Percentiles rank a stretch among this genome's conserved stretches.
Conservation (phyloP, 2,329 filamentous ascomycete species). For the Claviceps pazoutovae region DNA sequence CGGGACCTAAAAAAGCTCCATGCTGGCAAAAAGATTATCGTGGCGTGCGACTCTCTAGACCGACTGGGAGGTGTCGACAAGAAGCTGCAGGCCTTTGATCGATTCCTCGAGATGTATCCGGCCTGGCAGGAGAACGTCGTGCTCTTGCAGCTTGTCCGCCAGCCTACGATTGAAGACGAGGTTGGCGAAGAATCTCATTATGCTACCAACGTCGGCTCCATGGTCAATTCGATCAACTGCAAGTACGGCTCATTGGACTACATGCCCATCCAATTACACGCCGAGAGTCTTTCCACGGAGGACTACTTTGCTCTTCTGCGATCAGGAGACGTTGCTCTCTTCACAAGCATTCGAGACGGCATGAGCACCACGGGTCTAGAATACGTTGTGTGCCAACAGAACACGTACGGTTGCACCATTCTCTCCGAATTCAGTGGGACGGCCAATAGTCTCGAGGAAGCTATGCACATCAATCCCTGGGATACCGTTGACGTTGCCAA, state of each 20-base stretch:
- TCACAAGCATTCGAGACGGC: slow-evolving; percentile 86
- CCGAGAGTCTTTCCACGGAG: slow-evolving; percentile 74
- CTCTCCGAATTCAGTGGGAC: slow-evolving; percentile 96
- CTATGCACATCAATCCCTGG: slow-evolving; percentile 94
- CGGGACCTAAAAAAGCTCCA: slow-evolving; percentile 61
- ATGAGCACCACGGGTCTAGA: slow-evolving; percentile 98
- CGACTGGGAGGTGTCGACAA: slow-evolving; percentile 82
- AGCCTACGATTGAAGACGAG: slow-evolving; percentile 60
- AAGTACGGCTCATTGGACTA: slow-evolving; percentile 76
- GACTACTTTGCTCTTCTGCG: slow-evolving; percentile 89
- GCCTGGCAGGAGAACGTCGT: slow-evolving; percentile 86
- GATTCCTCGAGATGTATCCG: slow-evolving; percentile 76
- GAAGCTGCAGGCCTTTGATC: slow-evolving; percentile 84
- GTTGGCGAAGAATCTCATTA: slow-evolving; percentile 67
- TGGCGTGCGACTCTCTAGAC: slow-evolving; percentile 83
- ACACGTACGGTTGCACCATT: slow-evolving; percentile 74
- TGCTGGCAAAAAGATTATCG: slow-evolving; percentile 77
- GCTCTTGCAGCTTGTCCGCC: slow-evolving; percentile 83
- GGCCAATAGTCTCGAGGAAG: slow-evolving; percentile 66
- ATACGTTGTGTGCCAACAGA: slow-evolving; percentile 82
- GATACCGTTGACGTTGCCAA: slow-evolving; percentile 71
- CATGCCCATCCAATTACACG: slow-evolving; percentile 85
- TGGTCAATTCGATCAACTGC: slow-evolving; percentile 83
- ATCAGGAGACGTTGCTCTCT: slow-evolving; percentile 76
- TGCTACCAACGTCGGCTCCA: slow-evolving; percentile 72